A percentile compares a stretch with the other conserved stretches of the same genome.
Evolutionary conservation across 805 yeast genomes (phyloP).

Genomic region (Ogataea trehalophila): DNA sequence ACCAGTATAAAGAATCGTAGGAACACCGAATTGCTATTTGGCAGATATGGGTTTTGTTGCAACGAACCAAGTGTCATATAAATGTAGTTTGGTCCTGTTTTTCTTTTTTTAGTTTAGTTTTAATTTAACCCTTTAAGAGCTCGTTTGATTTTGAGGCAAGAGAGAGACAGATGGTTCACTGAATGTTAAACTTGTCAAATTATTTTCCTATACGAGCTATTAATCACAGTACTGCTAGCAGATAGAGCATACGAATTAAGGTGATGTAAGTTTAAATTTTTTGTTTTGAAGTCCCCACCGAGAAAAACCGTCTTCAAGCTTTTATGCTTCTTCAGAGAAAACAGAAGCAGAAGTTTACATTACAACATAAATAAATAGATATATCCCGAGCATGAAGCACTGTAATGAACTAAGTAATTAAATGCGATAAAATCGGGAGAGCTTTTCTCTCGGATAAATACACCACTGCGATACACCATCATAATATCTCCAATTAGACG

Average conservation of each 20-base stretch:
- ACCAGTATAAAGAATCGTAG: neutral
- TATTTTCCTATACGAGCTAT: too few relatives aligned
- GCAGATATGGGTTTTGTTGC: neutral
- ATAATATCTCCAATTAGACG: conserved; percentile 2
- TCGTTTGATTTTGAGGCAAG: neutral
- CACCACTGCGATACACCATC: conserved; percentile 5
- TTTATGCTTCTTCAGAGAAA: too few relatives aligned
- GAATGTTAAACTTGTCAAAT: too few relatives aligned
- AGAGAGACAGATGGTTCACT: neutral
- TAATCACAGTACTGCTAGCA: too few relatives aligned
- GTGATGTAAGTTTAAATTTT: too few relatives aligned
- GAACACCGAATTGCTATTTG: neutral
- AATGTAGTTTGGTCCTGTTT: neutral
- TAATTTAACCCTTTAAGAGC: too few relatives aligned
- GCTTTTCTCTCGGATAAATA: conserved; percentile 18
- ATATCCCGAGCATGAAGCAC: conserved; percentile 31
- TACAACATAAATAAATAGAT: conserved; percentile 3
- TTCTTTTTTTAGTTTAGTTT: too few relatives aligned
- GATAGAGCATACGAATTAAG: too few relatives aligned
- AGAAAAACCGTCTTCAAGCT: too few relatives aligned
- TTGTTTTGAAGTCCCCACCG: too few relatives aligned
- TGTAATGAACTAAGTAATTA: conserved; percentile 11
- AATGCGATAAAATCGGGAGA: conserved; percentile 26
- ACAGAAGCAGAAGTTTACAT: too few relatives aligned
- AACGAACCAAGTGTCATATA: neutral